Evolutionary conservation across 1,139 yeast genomes (phyloP).

Genomic region (Torulaspora pretoriensis): DNA sequence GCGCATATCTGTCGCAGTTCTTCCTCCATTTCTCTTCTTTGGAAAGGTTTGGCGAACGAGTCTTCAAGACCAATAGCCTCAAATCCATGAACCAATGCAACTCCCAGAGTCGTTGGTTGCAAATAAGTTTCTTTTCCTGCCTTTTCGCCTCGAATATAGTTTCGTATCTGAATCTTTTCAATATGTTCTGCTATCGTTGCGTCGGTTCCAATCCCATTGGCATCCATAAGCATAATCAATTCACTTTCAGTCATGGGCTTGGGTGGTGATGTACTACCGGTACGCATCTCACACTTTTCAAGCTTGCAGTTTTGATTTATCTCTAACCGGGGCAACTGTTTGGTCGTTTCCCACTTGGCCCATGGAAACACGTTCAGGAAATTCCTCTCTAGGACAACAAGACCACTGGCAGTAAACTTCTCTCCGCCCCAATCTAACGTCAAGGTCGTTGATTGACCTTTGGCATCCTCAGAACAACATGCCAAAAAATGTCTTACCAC

Average conservation of each 20-base stretch:
- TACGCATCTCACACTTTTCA: slow-evolving; percentile 53
- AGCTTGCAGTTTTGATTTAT: slow-evolving; percentile 55
- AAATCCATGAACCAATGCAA: slow-evolving; percentile 86
- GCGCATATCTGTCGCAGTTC: slow-evolving; percentile 63
- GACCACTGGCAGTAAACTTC: slow-evolving; percentile 62
- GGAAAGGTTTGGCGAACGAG: slow-evolving; percentile 83
- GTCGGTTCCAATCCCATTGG: slow-evolving; percentile 96
- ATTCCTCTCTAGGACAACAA: slow-evolving; percentile 66
- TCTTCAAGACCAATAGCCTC: slow-evolving; percentile 69
- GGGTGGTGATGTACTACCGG: slow-evolving; percentile 81
- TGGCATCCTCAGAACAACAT: slow-evolving; percentile 87
- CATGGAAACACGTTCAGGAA: slow-evolving; percentile 78
- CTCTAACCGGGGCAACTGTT: slow-evolving; percentile 60
- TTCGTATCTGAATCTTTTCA: slow-evolving; percentile 65
- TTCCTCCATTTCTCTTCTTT: slow-evolving; percentile 71
- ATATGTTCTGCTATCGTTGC: slow-evolving; percentile 99
- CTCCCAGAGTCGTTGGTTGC: slow-evolving; percentile 79
- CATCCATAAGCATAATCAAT: slow-evolving; percentile 89
- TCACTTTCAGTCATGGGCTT: slow-evolving; percentile 85
- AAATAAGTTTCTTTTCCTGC: slow-evolving; percentile 44
- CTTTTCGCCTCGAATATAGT: slow-evolving; percentile 55
- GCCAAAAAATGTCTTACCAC: slow-evolving; percentile 85
- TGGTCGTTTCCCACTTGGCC: slow-evolving; percentile 69
- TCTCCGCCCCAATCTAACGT: slow-evolving; percentile 77
- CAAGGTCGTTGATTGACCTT: slow-evolving; percentile 64